Evolutionary conservation across 306 rosid genomes (phyloP), one percentile per base, ranked within the genome.

Genomic region (Trifolium pratense): DNA sequence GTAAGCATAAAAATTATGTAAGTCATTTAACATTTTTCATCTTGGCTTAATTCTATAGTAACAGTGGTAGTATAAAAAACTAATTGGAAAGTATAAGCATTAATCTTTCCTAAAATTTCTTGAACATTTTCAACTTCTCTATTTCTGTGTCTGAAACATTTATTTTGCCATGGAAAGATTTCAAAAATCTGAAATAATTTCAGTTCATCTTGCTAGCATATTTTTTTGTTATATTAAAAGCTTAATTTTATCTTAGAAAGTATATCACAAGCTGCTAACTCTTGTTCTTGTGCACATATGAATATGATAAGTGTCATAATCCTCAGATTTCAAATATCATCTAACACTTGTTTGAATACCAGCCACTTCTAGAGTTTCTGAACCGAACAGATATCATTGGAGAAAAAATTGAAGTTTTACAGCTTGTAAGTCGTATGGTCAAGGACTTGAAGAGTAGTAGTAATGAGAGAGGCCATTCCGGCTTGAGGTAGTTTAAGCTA

Each of bases 361-460:
- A 71, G 74, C 43, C 85, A 94, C 97, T 94, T 78, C 95, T 88
- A 86, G 95, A 91, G 72, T 94, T 91, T 80, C 81, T 91, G 74
- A 87, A 73, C 80, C 87, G 73, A 79, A 86, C 86, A 81, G 90
- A 89, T 77, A 76, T 80, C 59, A 75, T 79, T 62, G 77, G 80
- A 75, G 79, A 68, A 74, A 83, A 70, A 69, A 75, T 84, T 69
- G 75, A 84, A 62, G 90, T 88, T 84, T 83, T 94, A 83, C 92
- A 82, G 53, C 86, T 87, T 8, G 86, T 81, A 79, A 91, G 87
- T 81, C 84, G 87, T 77, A 64, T 77, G 71, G 60, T 83, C 68
- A 88, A 88, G 53, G 96, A 89, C 81, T 73, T 87, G 18, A 80
- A 81, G 79, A 86, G 84, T 53, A 76, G 77, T 53, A 76, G 75